Conservation (phyloP, 371 early-diverging fungal species). For the Rhizopus arrhizus region DNA sequence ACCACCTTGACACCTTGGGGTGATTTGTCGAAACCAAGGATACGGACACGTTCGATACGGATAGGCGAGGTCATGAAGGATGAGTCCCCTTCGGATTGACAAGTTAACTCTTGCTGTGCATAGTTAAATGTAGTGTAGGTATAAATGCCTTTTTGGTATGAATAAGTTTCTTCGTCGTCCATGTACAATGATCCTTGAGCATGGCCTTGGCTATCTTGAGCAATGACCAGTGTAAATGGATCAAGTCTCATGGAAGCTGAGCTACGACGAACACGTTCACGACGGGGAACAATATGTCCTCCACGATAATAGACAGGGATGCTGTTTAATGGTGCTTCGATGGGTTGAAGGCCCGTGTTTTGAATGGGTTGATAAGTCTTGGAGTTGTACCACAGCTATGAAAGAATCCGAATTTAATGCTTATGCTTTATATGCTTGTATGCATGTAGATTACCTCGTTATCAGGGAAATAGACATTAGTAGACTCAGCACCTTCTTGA, state of each 20-base stretch:
- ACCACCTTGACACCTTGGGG: conserved; percentile 22
- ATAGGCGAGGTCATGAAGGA: conserved; percentile 17
- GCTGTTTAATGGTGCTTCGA: conserved; percentile 71
- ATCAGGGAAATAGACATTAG: conserved; percentile 73
- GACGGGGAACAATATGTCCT: conserved; percentile 84
- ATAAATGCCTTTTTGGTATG: conserved; percentile 66
- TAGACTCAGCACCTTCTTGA: conserved; percentile 50
- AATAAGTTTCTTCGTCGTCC: conserved; percentile 91
- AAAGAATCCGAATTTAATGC: neutral
- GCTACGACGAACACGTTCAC: conserved; percentile 86
- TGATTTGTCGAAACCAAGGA: conserved; percentile 39
- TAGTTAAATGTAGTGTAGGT: conserved; percentile 56
- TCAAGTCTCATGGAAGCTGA: conserved; percentile 80
- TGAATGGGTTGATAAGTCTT: conserved; percentile 49
- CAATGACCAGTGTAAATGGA: conserved; percentile 90
- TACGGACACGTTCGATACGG: conserved; percentile 47
- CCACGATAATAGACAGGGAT: conserved; percentile 87
- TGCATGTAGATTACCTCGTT: conserved; percentile 30
- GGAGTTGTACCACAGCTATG: conserved; percentile 80
- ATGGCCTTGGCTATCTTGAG: conserved; percentile 65
- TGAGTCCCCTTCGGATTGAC: conserved; percentile 29
- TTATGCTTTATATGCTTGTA: neutral
- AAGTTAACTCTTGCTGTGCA: conserved; percentile 29
- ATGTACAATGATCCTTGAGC: conserved; percentile 81
- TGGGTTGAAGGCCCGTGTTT: conserved; percentile 51